Conservation (phyloP, 177 flowering plant species). For the Vitis hybrid region DNA sequence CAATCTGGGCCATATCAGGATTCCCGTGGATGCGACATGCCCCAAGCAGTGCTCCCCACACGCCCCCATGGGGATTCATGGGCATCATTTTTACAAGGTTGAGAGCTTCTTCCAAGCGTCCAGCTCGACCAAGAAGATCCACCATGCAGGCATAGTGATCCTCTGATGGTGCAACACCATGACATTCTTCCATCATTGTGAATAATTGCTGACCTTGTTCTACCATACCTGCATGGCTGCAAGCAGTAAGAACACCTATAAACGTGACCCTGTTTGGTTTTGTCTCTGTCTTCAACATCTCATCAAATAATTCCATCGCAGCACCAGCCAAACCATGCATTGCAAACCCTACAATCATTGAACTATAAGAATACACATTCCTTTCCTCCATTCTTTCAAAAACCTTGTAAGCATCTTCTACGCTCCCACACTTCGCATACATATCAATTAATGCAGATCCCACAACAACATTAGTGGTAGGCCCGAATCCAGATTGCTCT, state of each 20-base stretch:
- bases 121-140: slow-evolving; percentile 60
- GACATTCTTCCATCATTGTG: slow-evolving; percentile 41
- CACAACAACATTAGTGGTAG: slow-evolving; percentile 35
- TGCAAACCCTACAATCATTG: slow-evolving; percentile 65
- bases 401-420: slow-evolving; percentile 45
- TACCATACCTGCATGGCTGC: slow-evolving; percentile 60
- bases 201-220: slow-evolving; percentile 48
- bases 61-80: slow-evolving; percentile 43
- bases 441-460: slow-evolving; percentile 71
- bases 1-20: slow-evolving; percentile 58
- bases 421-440: slow-evolving; percentile 63
- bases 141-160: slow-evolving; percentile 63
- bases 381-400: slow-evolving; percentile 43
- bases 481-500: slow-evolving; percentile 34
- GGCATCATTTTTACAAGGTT: slow-evolving; percentile 46
- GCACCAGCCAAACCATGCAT: slow-evolving; percentile 46
- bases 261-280: slow-evolving; percentile 60
- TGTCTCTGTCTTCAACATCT: slow-evolving; percentile 47
- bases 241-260: slow-evolving; percentile 58
- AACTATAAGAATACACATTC: slow-evolving; percentile 61
- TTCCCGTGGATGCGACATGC: slow-evolving; percentile 52
- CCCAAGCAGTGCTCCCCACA: slow-evolving; percentile 76
- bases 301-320: slow-evolving; percentile 48
- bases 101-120: slow-evolving; percentile 50
- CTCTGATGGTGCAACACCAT: slow-evolving; percentile 35